Evolutionary conservation across 306 rosid genomes (phyloP).

Genomic region (Cajanus cajan): DNA sequence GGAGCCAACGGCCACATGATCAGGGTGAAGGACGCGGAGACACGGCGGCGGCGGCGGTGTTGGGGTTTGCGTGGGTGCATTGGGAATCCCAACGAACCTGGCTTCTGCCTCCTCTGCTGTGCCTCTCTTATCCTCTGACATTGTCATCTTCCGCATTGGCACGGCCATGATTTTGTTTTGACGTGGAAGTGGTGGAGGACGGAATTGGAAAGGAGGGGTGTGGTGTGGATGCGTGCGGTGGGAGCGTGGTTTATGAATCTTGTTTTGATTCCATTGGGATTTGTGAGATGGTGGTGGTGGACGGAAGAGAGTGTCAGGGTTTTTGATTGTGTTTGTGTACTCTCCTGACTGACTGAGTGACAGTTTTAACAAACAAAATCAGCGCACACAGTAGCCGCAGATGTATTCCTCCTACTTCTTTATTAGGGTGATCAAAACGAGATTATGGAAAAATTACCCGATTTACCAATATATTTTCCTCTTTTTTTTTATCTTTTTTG

Average conservation of each 20-base stretch:
- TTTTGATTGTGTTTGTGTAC: neutral
- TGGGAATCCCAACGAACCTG: constrained; percentile 29
- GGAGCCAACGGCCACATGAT: constrained; percentile 29
- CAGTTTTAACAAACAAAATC: neutral
- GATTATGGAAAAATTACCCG: neutral
- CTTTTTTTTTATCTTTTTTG: neutral
- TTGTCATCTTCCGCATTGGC: neutral
- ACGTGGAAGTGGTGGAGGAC: neutral
- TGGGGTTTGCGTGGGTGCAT: neutral
- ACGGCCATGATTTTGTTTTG: neutral
- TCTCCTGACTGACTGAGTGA: neutral
- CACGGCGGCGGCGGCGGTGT: neutral
- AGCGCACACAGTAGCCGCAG: neutral
- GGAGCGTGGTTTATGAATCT: constrained; percentile 13
- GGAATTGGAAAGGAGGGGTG: neutral
- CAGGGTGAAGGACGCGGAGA: constrained; percentile 22
- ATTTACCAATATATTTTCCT: neutral
- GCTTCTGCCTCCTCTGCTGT: neutral
- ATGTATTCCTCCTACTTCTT: neutral
- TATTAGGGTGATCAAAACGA: neutral
- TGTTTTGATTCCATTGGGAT: constrained; percentile 25
- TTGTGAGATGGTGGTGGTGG: neutral
- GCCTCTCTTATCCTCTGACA: neutral
- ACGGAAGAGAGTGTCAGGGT: neutral
- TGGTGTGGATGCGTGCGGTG: no score